Percentiles rank a stretch among this genome's conserved stretches.
phyloP scores from a whole-genome alignment of 2,329 filamentous ascomycete species.

The Aspergillus melleus region DNA sequence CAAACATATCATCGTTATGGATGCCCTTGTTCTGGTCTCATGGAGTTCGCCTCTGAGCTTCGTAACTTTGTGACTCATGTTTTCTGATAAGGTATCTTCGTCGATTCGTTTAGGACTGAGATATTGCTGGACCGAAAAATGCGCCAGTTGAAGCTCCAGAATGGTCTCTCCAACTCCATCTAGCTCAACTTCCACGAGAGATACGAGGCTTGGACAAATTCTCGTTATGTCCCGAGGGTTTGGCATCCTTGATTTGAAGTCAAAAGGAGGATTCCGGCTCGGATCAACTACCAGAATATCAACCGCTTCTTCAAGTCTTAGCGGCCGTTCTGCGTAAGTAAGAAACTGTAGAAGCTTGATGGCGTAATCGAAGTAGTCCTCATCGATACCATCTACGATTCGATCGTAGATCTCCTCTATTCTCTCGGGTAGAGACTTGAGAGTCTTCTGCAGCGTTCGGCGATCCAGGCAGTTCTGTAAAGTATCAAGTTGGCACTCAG shows the following conservation, averaged over 20 bases:
- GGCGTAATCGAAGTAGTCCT: constrained; percentile 11
- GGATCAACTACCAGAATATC: constrained; percentile 14
- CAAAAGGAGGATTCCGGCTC: constrained; percentile 2
- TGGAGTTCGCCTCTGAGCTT: neutral
- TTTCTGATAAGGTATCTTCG: neutral
- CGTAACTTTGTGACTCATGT: neutral
- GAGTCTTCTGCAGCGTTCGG: constrained; percentile 12
- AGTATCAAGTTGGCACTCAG: constrained; percentile 26
- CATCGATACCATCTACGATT: constrained; percentile 16
- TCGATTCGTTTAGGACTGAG: constrained; percentile 10
- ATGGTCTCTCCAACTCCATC: neutral
- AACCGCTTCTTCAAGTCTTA: constrained; percentile 16
- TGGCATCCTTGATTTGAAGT: constrained; percentile 8
- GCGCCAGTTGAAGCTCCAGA: constrained; percentile 19
- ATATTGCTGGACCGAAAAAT: constrained; percentile 27
- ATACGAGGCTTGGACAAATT: constrained; percentile 21
- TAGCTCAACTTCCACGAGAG: neutral
- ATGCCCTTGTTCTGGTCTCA: constrained; percentile 3
- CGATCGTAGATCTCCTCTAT: constrained; percentile 26
- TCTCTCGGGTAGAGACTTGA: constrained; percentile 22
- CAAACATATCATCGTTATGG: constrained; percentile 11
- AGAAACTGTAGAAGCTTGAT: constrained; percentile 19
- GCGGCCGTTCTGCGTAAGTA: constrained; percentile 16
- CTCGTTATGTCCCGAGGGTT: constrained; percentile 15
- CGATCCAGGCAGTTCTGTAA: constrained; percentile 21